A percentile compares a stretch with the other conserved stretches of the same genome.
Conservation (phyloP, 768 basidiomycete genomes). For the Ramaria rubella region DNA sequence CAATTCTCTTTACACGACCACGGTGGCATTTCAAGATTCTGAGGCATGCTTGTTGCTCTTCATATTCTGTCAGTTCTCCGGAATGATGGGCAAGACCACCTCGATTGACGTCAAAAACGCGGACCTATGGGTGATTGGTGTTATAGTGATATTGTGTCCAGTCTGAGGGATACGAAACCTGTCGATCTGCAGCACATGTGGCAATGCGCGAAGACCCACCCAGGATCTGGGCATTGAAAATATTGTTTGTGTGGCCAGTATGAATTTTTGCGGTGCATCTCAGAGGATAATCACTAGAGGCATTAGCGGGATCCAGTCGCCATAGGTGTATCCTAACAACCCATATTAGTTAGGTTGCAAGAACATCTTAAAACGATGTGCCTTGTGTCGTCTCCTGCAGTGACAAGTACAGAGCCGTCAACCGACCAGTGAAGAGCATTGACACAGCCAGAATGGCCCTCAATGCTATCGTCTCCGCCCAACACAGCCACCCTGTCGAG, state of each 20-base stretch:
- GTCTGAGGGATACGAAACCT: constrained; percentile 12
- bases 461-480: constrained; percentile 40
- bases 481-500: constrained; percentile 70
- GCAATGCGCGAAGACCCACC: constrained; percentile 68
- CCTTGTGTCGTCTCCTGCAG: constrained; percentile 71
- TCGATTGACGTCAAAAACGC: constrained; percentile 64
- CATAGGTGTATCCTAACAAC: constrained; percentile 64
- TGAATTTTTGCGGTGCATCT: constrained; percentile 58
- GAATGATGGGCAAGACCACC: constrained; percentile 32
- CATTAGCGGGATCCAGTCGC: constrained; percentile 49
- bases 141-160: constrained; percentile 33
- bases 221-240: constrained; percentile 79
- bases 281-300: constrained; percentile 52
- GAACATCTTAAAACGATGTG: constrained; percentile 22
- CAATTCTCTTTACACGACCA: constrained; percentile 68
- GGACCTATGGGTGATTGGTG: constrained; percentile 66
- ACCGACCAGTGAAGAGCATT: constrained; percentile 72
- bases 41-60: constrained; percentile 41
- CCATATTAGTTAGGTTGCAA: background rate
- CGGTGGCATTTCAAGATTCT: constrained; percentile 62
- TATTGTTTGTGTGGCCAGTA: constrained; percentile 78
- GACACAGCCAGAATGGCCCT: constrained; percentile 77
- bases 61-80: constrained; percentile 40
- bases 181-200: constrained; percentile 35
- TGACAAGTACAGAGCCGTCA: constrained; percentile 58